Percentiles rank a stretch among this genome's conserved stretches.
Conservation (phyloP, 768 basidiomycete species). For the Psilocybe tampanensis region DNA sequence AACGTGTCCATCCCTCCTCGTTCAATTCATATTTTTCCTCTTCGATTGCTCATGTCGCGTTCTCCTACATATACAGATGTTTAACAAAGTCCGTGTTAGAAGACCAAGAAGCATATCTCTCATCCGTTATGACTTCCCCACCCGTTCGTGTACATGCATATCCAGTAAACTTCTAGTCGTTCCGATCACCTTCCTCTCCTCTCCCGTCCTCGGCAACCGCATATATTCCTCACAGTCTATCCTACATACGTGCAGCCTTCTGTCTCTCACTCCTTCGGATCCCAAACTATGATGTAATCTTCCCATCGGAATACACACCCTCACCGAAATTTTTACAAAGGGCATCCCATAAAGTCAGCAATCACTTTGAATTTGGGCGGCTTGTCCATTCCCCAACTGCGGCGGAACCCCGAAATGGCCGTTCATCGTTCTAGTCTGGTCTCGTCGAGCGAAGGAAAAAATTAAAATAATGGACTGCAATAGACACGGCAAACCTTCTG, state of each 20-base stretch:
- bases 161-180: background rate
- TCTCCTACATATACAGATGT: background rate
- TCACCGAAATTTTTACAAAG: background rate
- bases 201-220: background rate
- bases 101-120: background rate
- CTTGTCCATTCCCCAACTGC: too few relatives aligned
- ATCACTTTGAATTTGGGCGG: background rate
- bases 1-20: background rate
- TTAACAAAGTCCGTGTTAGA: background rate
- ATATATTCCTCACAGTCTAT: background rate
- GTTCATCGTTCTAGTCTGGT: too few relatives aligned
- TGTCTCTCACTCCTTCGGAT: background rate
- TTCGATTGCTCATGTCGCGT: background rate
- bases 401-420: too few relatives aligned
- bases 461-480: too few relatives aligned
- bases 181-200: background rate
- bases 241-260: background rate
- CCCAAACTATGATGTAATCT: background rate
- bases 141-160: background rate
- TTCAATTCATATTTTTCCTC: background rate
- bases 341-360: background rate
- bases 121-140: background rate
- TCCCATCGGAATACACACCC: background rate
- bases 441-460: too few relatives aligned
- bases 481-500: too few relatives aligned